phyloP scores from a whole-genome alignment of 768 basidiomycete genomes.

The Auricularia cornea region DNA sequence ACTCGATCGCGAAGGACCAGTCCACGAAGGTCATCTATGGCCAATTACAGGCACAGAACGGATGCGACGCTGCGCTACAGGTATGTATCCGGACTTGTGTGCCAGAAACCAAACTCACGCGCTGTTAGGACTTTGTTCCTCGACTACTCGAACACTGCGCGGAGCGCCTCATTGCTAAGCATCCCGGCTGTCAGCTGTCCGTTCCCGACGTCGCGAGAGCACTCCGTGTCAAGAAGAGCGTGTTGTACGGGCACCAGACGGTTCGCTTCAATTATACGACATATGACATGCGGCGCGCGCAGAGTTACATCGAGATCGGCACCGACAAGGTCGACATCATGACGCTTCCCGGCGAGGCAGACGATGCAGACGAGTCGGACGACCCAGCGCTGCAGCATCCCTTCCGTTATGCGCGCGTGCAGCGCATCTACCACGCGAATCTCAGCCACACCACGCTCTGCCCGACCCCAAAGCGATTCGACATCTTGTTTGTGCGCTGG shows the following conservation, averaged over 20 bases:
- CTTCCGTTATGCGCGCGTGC: constrained; percentile 27
- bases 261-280: constrained; percentile 33
- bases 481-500: constrained; percentile 38
- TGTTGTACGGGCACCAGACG: constrained; percentile 1
- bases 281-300: constrained; percentile 32
- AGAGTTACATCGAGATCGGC: constrained; percentile 20
- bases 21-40: neutral
- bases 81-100: neutral
- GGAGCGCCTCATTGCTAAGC: constrained; percentile 1
- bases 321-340: constrained; percentile 33
- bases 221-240: neutral
- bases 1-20: neutral
- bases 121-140: constrained; percentile 12
- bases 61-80: neutral
- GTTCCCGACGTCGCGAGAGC: neutral
- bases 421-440: constrained; percentile 24
- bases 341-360: no score
- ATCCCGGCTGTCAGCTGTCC: constrained; percentile 16
- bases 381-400: constrained; percentile 17
- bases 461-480: constrained; percentile 14
- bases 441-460: constrained; percentile 9
- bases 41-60: neutral
- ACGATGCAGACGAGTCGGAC: neutral
- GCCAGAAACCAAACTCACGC: neutral
- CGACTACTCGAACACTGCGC: constrained; percentile 18